phyloP scores from a whole-genome alignment of 2,329 filamentous ascomycete genomes.

The Scedosporium dehoogii region DNA sequence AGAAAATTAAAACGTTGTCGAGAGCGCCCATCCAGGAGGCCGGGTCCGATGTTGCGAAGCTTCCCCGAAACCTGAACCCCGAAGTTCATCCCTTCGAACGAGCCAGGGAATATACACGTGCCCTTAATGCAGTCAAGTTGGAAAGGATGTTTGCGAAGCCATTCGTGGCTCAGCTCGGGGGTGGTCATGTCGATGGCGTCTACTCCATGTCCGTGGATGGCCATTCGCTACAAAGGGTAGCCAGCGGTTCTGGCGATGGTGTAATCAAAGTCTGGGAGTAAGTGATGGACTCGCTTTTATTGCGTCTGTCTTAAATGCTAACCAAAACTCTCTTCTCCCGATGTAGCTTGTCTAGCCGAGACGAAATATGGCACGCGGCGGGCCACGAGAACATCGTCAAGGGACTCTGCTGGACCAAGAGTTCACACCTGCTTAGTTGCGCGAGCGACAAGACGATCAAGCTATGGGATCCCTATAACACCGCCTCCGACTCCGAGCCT shows the following conservation, averaged over 20 bases:
- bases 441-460: conserved; percentile 81
- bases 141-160: conserved; percentile 64
- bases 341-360: conserved; percentile 45
- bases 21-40: conserved; percentile 58
- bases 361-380: conserved; percentile 66
- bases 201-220: conserved; percentile 77
- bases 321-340: conserved; percentile 6
- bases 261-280: conserved; percentile 85
- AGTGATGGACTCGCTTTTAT: neutral
- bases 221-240: conserved; percentile 61
- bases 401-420: conserved; percentile 78
- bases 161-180: conserved; percentile 78
- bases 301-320: neutral
- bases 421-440: conserved; percentile 77
- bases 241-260: conserved; percentile 82
- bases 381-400: conserved; percentile 94
- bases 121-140: conserved; percentile 72
- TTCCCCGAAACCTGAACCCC: conserved; percentile 68
- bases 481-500: conserved; percentile 56
- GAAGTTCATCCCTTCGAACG: conserved; percentile 84
- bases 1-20: conserved; percentile 57
- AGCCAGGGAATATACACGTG: conserved; percentile 59
- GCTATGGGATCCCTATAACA: conserved; percentile 82
- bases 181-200: conserved; percentile 80
- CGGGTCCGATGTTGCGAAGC: conserved; percentile 54